Base-by-base conservation (phyloP, 257 asterid species). In the Fraxinus cuspidata region DNA sequence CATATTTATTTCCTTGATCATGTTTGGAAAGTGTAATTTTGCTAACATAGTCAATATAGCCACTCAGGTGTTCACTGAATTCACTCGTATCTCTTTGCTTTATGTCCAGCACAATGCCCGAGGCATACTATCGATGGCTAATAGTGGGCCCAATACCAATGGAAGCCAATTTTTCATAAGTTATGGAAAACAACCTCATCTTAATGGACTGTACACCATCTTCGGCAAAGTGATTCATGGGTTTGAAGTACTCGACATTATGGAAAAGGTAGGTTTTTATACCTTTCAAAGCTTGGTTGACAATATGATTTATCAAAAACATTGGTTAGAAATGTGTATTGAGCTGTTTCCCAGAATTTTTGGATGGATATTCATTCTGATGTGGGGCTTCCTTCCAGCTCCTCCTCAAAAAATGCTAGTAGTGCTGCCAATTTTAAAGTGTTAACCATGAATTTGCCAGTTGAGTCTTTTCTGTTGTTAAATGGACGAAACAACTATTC, bases 161-260 rank as follows among this genome's bases (percentile, higher is more conserved):
- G 99, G 99, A 80, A 96, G 98, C 82, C 99, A 96, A 89, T 96
- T 96, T 84, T 96, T 93, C 89, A 81, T 93, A 42, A 74, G 86
- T 44, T 93, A 93, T 69, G 98, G 78, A 60, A 96, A 93, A 78
- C 97, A 88, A 67, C 99, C 99, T 76, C 99, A 96, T 86, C 97
- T 93, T 75, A 93, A 96, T 67, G 98, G 98, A 66, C 83, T 85
- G 79, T 92, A 90, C 74, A 96, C 98, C 79, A 90, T 96, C 83
- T 93, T 96, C 10, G 99, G 98, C 53, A 96, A 93, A 88, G 97
- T 93, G 79, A 93, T 96, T 77, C 99, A 93, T 82, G 99, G 98
- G 38, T 89, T 92, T 77, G 99, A 96, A 91, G 94, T 93, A 72
- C 98, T 96, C 79, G 98, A 96, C 80, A 82, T 96, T 64, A 96